Evolutionary conservation across 169 alveolate species (phyloP).

Genomic region (Plasmodium blacklocki): DNA sequence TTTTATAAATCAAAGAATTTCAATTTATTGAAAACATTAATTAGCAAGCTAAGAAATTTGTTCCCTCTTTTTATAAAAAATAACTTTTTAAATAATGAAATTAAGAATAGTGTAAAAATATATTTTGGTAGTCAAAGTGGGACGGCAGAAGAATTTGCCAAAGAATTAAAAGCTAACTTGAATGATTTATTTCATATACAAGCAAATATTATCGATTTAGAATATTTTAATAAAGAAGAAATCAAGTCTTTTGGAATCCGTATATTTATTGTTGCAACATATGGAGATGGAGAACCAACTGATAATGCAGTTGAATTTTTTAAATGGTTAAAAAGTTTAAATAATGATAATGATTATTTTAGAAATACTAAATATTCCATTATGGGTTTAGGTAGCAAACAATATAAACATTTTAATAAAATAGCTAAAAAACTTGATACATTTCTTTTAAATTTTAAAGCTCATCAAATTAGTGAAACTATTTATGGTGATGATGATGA

Average conservation of each 20-base stretch:
- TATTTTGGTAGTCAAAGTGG: constrained; percentile 84
- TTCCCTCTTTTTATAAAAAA: background rate
- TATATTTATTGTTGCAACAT: constrained; percentile 85
- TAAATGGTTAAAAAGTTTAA: constrained; percentile 78
- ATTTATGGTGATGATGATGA: constrained; percentile 83
- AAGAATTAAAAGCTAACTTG: constrained; percentile 57
- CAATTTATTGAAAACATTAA: background rate
- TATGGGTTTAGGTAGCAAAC: constrained; percentile 86
- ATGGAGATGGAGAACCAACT: constrained; percentile 89
- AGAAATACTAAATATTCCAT: constrained; percentile 76
- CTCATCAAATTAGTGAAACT: constrained; percentile 76
- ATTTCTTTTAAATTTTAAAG: constrained; percentile 76
- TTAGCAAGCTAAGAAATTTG: constrained; percentile 2
- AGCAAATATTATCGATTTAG: constrained; percentile 76
- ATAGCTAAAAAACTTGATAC: constrained; percentile 80
- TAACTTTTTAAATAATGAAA: constrained; percentile 10
- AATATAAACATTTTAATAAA: constrained; percentile 81
- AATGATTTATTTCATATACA: constrained; percentile 42
- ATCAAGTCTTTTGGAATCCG: constrained; percentile 58
- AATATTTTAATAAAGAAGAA: constrained; percentile 76
- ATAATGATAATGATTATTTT: constrained; percentile 46
- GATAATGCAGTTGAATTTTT: constrained; percentile 85
- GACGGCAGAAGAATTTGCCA: constrained; percentile 80
- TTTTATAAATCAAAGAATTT: background rate
- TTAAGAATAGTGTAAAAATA: constrained; percentile 67